phyloP scores from a whole-genome alignment of 805 yeast species.

The Metschnikowia arizonensis region DNA sequence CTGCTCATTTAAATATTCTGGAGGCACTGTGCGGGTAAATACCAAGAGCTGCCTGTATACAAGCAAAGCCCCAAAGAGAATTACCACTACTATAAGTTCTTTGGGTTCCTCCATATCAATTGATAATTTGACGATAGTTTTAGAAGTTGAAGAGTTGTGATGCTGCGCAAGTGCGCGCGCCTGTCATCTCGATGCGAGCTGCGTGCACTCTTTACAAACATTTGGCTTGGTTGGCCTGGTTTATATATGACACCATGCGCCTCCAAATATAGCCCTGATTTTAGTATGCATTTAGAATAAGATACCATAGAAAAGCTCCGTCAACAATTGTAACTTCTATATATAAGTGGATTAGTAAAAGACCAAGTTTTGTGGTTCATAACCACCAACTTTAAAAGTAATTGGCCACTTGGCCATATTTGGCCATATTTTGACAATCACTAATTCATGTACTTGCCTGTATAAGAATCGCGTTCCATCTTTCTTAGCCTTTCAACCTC shows the following conservation, averaged over 20 bases:
- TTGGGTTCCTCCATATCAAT: slow-evolving; percentile 12
- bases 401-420: background rate
- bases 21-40: slow-evolving; percentile 51
- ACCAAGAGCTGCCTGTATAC: slow-evolving; percentile 26
- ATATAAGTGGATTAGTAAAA: accelerated
- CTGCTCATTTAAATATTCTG: slow-evolving; percentile 57
- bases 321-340: background rate
- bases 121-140: background rate
- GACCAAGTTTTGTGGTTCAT: background rate
- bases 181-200: background rate
- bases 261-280: no score
- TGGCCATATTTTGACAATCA: no score
- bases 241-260: background rate
- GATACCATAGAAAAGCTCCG: background rate
- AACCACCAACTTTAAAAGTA: no score
- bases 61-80: slow-evolving; percentile 16
- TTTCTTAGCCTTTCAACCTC: background rate
- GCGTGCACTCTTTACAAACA: background rate
- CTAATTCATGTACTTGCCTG: slow-evolving; percentile 2
- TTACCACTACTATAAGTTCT: slow-evolving; percentile 15
- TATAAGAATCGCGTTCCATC: slow-evolving; percentile 3
- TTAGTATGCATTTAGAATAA: background rate
- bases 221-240: background rate
- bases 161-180: slow-evolving; percentile 1
- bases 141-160: background rate